Evolutionary conservation across 2,329 filamentous ascomycete genomes (phyloP).

Genomic region (Ophiocordyceps sinensis): DNA sequence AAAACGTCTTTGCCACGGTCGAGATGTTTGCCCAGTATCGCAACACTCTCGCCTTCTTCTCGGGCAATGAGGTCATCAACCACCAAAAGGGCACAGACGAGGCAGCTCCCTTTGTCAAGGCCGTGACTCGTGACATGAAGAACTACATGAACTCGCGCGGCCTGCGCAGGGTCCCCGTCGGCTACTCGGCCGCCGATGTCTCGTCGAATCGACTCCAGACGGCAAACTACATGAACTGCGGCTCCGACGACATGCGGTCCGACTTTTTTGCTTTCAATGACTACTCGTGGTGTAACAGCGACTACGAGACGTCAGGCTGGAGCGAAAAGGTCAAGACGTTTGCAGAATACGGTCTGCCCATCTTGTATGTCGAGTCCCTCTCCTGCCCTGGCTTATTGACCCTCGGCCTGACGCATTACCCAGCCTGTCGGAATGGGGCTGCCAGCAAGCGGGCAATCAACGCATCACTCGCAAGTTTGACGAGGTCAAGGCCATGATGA

Average conservation of each 20-base stretch:
- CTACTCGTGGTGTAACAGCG: conserved; percentile 72
- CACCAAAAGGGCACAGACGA: conserved; percentile 46
- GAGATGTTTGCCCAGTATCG: conserved; percentile 69
- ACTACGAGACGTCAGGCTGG: conserved; percentile 63
- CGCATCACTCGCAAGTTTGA: conserved; percentile 60
- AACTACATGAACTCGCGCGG: conserved; percentile 49
- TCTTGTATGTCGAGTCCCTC: conserved; percentile 43
- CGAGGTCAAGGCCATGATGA: conserved; percentile 71
- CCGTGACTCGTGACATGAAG: conserved; percentile 62
- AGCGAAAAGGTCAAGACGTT: conserved; percentile 80
- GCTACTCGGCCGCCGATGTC: conserved; percentile 69
- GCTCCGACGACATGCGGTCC: conserved; percentile 64
- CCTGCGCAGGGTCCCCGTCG: conserved; percentile 56
- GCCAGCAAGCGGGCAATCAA: conserved; percentile 16
- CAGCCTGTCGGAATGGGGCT: conserved; percentile 83
- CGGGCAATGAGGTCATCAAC: conserved; percentile 70
- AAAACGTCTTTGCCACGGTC: conserved; percentile 73
- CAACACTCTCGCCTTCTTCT: conserved; percentile 82
- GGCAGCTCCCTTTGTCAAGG: conserved; percentile 62
- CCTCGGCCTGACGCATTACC: background rate
- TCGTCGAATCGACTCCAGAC: conserved; percentile 74
- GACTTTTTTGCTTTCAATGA: conserved; percentile 89
- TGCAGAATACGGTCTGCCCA: conserved; percentile 70
- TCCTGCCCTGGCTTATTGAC: background rate
- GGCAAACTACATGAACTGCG: conserved; percentile 89